A percentile compares a stretch with the other conserved stretches of the same genome.
These are phyloP conservation scores for Coniella vitis DNA, from an alignment of 2,329 filamentous ascomycete genomes.

Conservation along the genomic window DNA sequence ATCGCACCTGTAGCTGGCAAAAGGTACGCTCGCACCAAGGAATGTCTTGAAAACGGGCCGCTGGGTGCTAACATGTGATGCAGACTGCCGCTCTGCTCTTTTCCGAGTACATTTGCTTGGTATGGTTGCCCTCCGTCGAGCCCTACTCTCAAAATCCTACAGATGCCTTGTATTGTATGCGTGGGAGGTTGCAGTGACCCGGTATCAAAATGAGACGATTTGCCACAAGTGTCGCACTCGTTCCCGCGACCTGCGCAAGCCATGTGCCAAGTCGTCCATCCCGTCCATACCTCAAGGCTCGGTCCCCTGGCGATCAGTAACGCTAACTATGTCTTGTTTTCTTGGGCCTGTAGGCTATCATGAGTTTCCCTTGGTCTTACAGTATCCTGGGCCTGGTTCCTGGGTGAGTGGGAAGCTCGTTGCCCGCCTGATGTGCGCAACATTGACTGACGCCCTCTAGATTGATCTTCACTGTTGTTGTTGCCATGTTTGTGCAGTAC, in stretches of 20 bases:
- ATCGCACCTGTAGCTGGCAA: conserved; percentile 88
- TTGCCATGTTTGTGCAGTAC: conserved; percentile 75
- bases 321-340: background rate
- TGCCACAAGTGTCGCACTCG: background rate
- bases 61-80: conserved; percentile 5
- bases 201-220: background rate
- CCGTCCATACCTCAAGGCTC: background rate
- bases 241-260: background rate
- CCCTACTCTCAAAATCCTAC: background rate
- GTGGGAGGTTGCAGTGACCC: no score
- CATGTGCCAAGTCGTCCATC: background rate
- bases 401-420: conserved; percentile 35
- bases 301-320: background rate
- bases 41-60: conserved; percentile 7
- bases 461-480: conserved; percentile 72
- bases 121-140: conserved; percentile 22
- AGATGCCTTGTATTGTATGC: no score
- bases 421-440: background rate
- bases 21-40: conserved; percentile 48
- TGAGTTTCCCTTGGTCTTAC: conserved; percentile 95
- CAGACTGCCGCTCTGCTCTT: conserved; percentile 83
- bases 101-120: conserved; percentile 88
- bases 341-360: conserved; percentile 57
- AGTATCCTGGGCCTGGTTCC: conserved; percentile 81
- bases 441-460: conserved; percentile 23